Evolutionary conservation across 2,329 filamentous ascomycete species (phyloP).

Genomic region (Talaromyces sp.): DNA sequence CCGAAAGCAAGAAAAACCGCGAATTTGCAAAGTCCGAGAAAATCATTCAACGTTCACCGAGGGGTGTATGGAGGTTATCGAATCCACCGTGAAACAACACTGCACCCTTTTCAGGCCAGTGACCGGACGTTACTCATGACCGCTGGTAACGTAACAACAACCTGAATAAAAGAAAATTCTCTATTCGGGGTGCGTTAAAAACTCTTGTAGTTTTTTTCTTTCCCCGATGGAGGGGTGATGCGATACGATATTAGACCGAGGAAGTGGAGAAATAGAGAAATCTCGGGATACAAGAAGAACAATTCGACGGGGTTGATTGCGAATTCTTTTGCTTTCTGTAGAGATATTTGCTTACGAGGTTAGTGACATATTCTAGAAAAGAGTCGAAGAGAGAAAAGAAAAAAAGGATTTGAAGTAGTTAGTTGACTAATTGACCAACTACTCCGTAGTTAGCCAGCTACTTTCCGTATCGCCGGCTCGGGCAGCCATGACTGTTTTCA

Average conservation of each 20-base stretch:
- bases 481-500: slow-evolving; percentile 7
- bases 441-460: neutral
- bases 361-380: neutral
- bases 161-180: neutral
- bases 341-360: neutral
- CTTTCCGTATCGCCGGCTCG: neutral
- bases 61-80: neutral
- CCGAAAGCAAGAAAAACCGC: neutral
- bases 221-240: slow-evolving; percentile 2
- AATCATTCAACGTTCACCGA: neutral
- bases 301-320: neutral
- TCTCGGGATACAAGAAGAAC: neutral
- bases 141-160: neutral
- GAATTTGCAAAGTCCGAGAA: neutral
- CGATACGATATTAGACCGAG: neutral
- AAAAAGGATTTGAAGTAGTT: neutral
- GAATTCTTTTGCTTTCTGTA: too few species aligned
- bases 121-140: slow-evolving; percentile 8
- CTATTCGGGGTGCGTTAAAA: neutral
- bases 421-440: neutral
- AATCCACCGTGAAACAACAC: slow-evolving; percentile 3
- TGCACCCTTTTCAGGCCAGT: slow-evolving; percentile 9
- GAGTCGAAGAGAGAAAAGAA: neutral
- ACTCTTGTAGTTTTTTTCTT: neutral
- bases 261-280: neutral